Base-by-base conservation (phyloP, 2,329 filamentous ascomycete genomes). In the Pseudogymnoascus sp. region DNA sequence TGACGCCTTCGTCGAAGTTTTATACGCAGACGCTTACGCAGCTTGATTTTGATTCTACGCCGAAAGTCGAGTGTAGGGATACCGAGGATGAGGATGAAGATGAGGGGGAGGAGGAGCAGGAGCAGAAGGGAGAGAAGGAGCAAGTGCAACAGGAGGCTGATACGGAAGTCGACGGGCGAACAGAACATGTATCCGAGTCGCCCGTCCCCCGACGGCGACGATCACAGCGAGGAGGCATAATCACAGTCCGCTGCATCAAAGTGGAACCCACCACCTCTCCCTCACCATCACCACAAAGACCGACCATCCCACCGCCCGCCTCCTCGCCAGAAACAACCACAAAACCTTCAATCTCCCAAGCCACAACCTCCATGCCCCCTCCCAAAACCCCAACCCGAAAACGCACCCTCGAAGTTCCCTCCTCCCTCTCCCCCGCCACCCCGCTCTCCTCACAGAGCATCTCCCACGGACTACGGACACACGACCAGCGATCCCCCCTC, bases 1-100 rank as follows among this genome's bases (percentile, higher is more conserved):
- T 43, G 38, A 59, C 31, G 21, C 36, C 28, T 16, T 34, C 36
- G 40, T 49, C 36, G 11, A 53, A 34, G 60, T 34, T 49, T 25
- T 96, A 69, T 96, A 96, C 72, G 83, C 83, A 42, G 76, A 80
- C 0, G 75, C 82, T 18, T 97, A 93, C 75, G 74, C 18, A 77
- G 78, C 2, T 93, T 89, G 0, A 78, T 79, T 42, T 38, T 25
- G 36, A 60, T 25, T 25, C 59, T 25, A 60, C 28, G 8, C 28
- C 49, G 34, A 49, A 43, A 21, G 12, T 21, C 3, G 25, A 46
- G 23, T 34, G 36, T n/a, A 49, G n/a, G 21, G 38, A 46, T 46
- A 23, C 60, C 5, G 60, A 62, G 12, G 60, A 59, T 28, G 60
- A 62, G 16, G 36, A 61, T 18, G 40, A 61, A 9, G 49, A 56